Conservation (phyloP, 2,329 filamentous ascomycete species). For the Talaromyces amestolkiae region DNA sequence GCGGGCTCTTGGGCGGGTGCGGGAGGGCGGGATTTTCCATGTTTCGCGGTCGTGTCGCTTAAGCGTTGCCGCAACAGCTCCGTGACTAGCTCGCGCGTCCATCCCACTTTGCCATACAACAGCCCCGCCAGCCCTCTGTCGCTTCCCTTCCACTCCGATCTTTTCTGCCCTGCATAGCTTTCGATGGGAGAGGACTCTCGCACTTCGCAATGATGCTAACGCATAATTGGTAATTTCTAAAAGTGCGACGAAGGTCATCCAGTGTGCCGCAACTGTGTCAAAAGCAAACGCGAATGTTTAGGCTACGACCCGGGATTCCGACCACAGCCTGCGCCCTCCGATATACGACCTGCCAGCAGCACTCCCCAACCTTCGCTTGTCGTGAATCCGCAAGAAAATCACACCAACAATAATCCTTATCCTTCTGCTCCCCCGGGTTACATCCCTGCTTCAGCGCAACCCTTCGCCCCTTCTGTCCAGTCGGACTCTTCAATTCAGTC, state of each 20-base stretch:
- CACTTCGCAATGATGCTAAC: constrained; percentile 23
- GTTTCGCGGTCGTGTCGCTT: constrained; percentile 15
- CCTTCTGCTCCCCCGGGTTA: constrained; percentile 41
- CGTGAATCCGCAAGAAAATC: constrained; percentile 32
- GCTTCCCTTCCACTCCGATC: constrained; percentile 20
- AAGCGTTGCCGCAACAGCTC: constrained; percentile 16
- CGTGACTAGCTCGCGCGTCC: constrained; percentile 21
- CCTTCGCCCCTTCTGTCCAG: constrained; percentile 38
- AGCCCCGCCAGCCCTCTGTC: constrained; percentile 18
- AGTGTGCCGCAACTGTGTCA: constrained; percentile 70
- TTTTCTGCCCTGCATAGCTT: constrained; percentile 14
- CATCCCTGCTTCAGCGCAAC: constrained; percentile 39
- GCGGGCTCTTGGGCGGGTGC: constrained; percentile 9
- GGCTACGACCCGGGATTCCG: constrained; percentile 68
- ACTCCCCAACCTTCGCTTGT: constrained; percentile 44
- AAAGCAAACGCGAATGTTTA: constrained; percentile 65
- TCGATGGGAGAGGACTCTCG: constrained; percentile 18
- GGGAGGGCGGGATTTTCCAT: constrained; percentile 10
- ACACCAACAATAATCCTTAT: constrained; percentile 25
- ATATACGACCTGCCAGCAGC: constrained; percentile 61
- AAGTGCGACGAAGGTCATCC: constrained; percentile 97
- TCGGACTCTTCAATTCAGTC: constrained; percentile 40
- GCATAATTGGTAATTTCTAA: constrained; percentile 22
- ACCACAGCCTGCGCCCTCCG: constrained; percentile 69
- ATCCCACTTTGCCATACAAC: constrained; percentile 24